These are phyloP conservation scores for Diddensiella transvaalensis DNA, from an alignment of 805 yeast genomes.

Conservation along the genomic window DNA sequence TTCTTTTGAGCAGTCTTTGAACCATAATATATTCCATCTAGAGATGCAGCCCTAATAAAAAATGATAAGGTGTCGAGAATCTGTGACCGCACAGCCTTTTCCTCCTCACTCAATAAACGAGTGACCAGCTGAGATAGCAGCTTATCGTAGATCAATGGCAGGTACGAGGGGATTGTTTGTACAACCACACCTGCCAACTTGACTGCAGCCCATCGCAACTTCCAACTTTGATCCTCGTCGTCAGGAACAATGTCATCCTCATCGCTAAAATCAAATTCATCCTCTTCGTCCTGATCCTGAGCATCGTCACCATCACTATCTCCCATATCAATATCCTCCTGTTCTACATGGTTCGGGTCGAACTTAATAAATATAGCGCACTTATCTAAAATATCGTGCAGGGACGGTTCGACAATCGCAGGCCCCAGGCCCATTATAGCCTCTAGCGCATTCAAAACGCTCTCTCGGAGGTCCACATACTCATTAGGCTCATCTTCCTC, in stretches of 20 bases:
- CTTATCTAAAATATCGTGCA: conserved; percentile 31
- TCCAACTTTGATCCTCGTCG: conserved; percentile 59
- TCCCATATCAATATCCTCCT: conserved; percentile 27
- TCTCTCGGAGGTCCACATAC: conserved; percentile 45
- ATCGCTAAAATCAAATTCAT: conserved; percentile 32
- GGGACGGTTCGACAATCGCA: conserved; percentile 30
- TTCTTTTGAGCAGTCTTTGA: conserved; percentile 15
- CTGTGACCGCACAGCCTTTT: conserved; percentile 48
- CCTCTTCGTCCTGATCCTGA: conserved; percentile 48
- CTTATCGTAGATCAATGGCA: conserved; percentile 30
- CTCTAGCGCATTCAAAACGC: conserved; percentile 42
- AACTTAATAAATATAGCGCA: conserved; percentile 37
- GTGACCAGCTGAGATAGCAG: conserved; percentile 42
- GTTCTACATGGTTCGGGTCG: conserved; percentile 43
- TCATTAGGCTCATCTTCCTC: conserved; percentile 44
- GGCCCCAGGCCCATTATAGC: conserved; percentile 38
- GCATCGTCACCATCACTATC: conserved; percentile 37
- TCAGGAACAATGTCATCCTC: conserved; percentile 37
- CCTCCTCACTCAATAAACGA: conserved; percentile 33
- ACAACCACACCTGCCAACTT: conserved; percentile 40
- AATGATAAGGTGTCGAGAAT: conserved; percentile 43
- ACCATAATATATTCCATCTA: conserved; percentile 39
- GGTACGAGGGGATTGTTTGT: conserved; percentile 35
- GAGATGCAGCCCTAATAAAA: conserved; percentile 39
- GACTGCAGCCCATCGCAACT: conserved; percentile 52